Percentiles rank a stretch among this genome's conserved stretches.
Evolutionary conservation across 1,284 basidiomycete genomes (phyloP).

Genomic region (Papiliotrema nemorosa): DNA sequence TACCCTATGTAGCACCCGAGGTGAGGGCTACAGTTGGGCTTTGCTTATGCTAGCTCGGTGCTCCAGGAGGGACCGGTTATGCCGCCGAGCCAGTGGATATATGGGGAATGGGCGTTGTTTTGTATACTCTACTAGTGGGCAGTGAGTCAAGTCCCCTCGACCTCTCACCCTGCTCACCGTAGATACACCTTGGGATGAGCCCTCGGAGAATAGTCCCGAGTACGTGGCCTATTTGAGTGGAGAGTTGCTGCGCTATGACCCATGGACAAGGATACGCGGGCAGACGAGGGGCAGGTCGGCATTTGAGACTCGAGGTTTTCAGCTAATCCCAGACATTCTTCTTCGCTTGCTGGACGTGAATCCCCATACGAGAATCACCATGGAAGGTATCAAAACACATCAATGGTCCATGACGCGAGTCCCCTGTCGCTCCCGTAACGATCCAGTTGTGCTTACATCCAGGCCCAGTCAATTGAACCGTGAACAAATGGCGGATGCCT

Average conservation of each 20-base stretch:
- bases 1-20: constrained; percentile 94
- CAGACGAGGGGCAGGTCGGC: constrained; percentile 60
- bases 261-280: constrained; percentile 71
- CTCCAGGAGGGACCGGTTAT: constrained; percentile 57
- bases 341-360: constrained; percentile 70
- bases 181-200: constrained; percentile 99
- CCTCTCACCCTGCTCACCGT: neutral
- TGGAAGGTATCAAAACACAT: constrained; percentile 66
- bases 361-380: constrained; percentile 65
- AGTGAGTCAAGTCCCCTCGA: constrained; percentile 60
- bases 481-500: constrained; percentile 63
- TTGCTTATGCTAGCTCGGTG: constrained; percentile 29
- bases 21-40: constrained; percentile 53
- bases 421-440: neutral
- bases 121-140: constrained; percentile 86
- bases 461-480: constrained; percentile 69
- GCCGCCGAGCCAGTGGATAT: constrained; percentile 89
- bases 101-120: constrained; percentile 95
- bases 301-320: neutral
- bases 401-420: constrained; percentile 73
- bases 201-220: constrained; percentile 73
- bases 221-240: constrained; percentile 72
- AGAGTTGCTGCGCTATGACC: constrained; percentile 68
- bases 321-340: constrained; percentile 59
- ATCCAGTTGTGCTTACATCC: constrained; percentile 5